Percentiles rank a stretch among this genome's conserved stretches.
These are phyloP conservation scores for Phytopythium sindhum DNA, from an alignment of 352 stramenopile genomes.

Conservation along the genomic window DNA sequence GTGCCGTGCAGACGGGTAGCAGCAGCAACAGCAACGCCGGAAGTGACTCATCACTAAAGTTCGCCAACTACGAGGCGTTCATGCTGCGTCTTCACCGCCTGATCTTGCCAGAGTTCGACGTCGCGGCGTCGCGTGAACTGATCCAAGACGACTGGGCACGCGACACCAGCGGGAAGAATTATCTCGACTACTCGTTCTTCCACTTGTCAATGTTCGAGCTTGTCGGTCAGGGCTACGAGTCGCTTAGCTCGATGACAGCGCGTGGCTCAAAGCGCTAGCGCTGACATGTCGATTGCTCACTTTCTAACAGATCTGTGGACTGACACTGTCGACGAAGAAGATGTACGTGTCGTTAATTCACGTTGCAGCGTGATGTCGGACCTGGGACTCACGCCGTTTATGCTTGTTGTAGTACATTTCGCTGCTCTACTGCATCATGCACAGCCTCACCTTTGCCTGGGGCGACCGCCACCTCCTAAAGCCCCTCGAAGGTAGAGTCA, in stretches of 20 bases:
- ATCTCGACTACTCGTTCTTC: constrained; percentile 68
- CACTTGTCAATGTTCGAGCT: constrained; percentile 85
- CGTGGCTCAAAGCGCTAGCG: background rate
- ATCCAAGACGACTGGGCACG: constrained; percentile 72
- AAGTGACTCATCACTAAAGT: constrained; percentile 21
- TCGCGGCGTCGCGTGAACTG: constrained; percentile 50
- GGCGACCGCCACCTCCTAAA: constrained; percentile 49
- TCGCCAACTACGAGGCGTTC: constrained; percentile 57
- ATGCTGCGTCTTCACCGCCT: constrained; percentile 76
- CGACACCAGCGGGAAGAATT: constrained; percentile 43
- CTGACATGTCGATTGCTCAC: background rate
- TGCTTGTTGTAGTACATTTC: constrained; percentile 54
- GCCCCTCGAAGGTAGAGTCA: constrained; percentile 36
- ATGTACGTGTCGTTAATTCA: constrained; percentile 33
- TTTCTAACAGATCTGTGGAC: constrained; percentile 53
- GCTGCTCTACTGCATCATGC: constrained; percentile 72
- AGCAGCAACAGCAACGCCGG: background rate
- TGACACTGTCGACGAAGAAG: constrained; percentile 55
- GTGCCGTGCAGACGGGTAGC: constrained; percentile 20
- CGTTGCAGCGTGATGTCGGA: background rate
- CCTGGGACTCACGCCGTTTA: background rate
- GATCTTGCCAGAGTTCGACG: constrained; percentile 74
- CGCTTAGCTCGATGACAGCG: background rate
- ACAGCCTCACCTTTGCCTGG: constrained; percentile 53
- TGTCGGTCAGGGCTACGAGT: constrained; percentile 36